Evolutionary conservation across 495 filamentous ascomycete species (phyloP).

Genomic region (Xylaria castorea): DNA sequence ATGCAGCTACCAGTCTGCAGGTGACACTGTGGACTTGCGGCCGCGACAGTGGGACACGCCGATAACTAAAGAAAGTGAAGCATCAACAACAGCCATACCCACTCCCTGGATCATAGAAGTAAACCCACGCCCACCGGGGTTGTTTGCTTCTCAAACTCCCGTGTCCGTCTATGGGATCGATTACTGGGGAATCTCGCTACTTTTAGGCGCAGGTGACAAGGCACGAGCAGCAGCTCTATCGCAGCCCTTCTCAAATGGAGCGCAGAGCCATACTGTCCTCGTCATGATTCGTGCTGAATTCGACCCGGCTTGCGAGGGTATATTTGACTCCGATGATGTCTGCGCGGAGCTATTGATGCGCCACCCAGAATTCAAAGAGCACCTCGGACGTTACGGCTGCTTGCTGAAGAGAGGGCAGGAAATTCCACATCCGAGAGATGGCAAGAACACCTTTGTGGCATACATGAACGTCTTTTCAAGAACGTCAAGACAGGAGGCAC

Average conservation of each 20-base stretch:
- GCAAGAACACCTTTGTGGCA: conserved; percentile 40
- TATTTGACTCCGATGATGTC: conserved; percentile 49
- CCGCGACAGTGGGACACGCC: neutral
- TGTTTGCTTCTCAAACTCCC: conserved; percentile 39
- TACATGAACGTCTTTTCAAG: conserved; percentile 48
- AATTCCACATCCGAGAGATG: conserved; percentile 40
- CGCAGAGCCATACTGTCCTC: conserved; percentile 37
- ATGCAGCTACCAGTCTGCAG: conserved; percentile 29
- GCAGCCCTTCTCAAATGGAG: conserved; percentile 37
- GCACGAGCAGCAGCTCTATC: conserved; percentile 37
- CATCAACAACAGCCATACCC: conserved; percentile 10
- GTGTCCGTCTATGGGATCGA: conserved; percentile 51
- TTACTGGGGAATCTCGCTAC: conserved; percentile 44
- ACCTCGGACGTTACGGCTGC: conserved; percentile 37
- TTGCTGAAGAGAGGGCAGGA: conserved; percentile 42
- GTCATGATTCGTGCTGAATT: conserved; percentile 40
- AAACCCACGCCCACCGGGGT: conserved; percentile 47
- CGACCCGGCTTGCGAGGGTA: conserved; percentile 36
- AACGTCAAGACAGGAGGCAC: conserved; percentile 35
- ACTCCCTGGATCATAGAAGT: conserved; percentile 46
- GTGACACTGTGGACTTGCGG: conserved; percentile 30
- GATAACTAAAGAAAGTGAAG: neutral
- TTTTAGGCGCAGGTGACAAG: conserved; percentile 41
- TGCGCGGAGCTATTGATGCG: conserved; percentile 43
- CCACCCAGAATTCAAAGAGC: conserved; percentile 38